Conservation (phyloP, 306 rosid genomes). For the Fagus sylvatica region DNA sequence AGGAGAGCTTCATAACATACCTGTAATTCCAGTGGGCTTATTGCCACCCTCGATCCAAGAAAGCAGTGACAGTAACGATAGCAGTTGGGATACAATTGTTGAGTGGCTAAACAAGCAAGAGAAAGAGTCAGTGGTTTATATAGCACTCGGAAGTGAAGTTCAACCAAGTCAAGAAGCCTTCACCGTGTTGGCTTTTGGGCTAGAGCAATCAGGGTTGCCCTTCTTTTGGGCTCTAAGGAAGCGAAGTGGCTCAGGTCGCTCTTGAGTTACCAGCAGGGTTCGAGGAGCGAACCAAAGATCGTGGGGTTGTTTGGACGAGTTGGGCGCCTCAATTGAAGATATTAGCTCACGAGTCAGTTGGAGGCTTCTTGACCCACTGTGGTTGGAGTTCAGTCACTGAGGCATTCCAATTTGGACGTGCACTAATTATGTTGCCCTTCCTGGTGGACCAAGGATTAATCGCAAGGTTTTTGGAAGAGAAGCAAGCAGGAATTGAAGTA, state of each 20-base stretch:
- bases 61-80: background rate
- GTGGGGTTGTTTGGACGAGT: constrained; percentile 43
- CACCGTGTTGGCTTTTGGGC: constrained; percentile 47
- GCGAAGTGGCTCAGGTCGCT: constrained; percentile 11
- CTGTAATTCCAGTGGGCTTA: constrained; percentile 27
- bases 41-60: background rate
- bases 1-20: constrained; percentile 12
- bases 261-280: constrained; percentile 51
- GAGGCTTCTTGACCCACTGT: constrained; percentile 56
- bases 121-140: background rate
- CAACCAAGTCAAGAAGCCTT: constrained; percentile 25
- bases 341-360: constrained; percentile 49
- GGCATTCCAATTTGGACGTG: constrained; percentile 13
- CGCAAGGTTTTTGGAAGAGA: constrained; percentile 34
- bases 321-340: constrained; percentile 65
- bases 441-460: constrained; percentile 31
- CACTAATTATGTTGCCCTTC: constrained; percentile 20
- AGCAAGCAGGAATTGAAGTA: constrained; percentile 27
- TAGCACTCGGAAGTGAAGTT: constrained; percentile 40
- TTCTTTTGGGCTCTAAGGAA: constrained; percentile 62
- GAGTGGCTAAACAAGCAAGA: constrained; percentile 26
- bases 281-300: constrained; percentile 42
- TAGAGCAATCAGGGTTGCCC: constrained; percentile 48
- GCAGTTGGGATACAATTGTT: background rate
- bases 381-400: constrained; percentile 57